These are phyloP conservation scores for Pseudonitzschia multiseries DNA, from an alignment of 108 stramenopile genomes.

Conservation along the genomic window DNA sequence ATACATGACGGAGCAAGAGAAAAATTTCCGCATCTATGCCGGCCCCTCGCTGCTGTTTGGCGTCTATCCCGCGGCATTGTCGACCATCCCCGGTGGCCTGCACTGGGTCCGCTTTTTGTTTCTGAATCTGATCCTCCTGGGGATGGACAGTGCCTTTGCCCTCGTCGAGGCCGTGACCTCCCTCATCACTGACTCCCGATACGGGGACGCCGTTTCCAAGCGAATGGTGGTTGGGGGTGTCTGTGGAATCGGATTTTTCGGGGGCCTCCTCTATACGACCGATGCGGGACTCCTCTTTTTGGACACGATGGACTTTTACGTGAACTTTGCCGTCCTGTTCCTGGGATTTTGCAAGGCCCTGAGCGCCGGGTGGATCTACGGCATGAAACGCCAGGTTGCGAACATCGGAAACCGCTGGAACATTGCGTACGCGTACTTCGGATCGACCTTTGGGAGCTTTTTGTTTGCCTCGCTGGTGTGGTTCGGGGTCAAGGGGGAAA, in stretches of 20 bases:
- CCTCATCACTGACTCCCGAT: background rate
- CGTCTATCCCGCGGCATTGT: slow-evolving; percentile 47
- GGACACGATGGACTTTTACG: slow-evolving; percentile 56
- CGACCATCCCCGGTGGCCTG: slow-evolving; percentile 40
- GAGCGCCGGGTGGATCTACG: slow-evolving; percentile 51
- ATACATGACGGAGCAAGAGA: slow-evolving; percentile 31
- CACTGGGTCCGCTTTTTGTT: slow-evolving; percentile 56
- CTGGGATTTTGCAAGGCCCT: slow-evolving; percentile 49
- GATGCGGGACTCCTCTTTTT: slow-evolving; percentile 51
- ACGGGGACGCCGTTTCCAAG: background rate
- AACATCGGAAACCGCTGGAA: slow-evolving; percentile 16
- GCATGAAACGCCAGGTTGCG: slow-evolving; percentile 39
- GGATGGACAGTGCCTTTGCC: slow-evolving; percentile 58
- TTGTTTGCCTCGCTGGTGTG: slow-evolving; percentile 33
- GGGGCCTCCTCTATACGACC: slow-evolving; percentile 45
- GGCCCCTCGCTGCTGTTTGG: slow-evolving; percentile 49
- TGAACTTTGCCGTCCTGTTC: slow-evolving; percentile 53
- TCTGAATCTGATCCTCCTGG: slow-evolving; percentile 50
- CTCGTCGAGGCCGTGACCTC: slow-evolving; percentile 45
- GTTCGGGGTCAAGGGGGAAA: slow-evolving; percentile 28
- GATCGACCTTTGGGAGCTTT: slow-evolving; percentile 42
- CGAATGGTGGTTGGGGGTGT: slow-evolving; percentile 13
- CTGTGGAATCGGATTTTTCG: slow-evolving; percentile 31
- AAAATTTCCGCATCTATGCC: slow-evolving; percentile 1
- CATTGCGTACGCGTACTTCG: slow-evolving; percentile 39